Conservation (phyloP, 108 stramenopile species). For the Cyclotella cryptica region DNA sequence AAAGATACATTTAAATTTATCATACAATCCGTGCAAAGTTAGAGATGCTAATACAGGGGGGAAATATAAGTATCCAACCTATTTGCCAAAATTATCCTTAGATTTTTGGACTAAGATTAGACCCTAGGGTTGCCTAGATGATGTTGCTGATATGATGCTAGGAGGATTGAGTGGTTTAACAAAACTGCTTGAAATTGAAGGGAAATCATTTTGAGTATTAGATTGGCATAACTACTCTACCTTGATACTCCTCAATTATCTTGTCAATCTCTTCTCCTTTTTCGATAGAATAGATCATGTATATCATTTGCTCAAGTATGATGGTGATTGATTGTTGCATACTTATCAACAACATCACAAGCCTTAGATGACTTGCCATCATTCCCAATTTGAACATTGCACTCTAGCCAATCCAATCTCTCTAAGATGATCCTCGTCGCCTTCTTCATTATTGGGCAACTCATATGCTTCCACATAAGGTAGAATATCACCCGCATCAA, state of each 20-base stretch:
- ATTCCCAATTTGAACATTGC: conserved; percentile 45
- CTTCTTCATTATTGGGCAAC: conserved; percentile 10
- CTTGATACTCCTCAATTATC: conserved; percentile 44
- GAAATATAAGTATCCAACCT: no score
- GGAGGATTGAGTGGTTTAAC: no score
- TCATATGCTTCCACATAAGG: conserved; percentile 26
- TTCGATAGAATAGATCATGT: conserved; percentile 54
- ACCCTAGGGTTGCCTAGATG: no score
- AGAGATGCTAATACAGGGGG: no score
- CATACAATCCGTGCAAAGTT: no score
- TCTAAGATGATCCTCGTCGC: not conserved
- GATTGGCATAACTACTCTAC: conserved; percentile 12
- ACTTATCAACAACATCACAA: not conserved
- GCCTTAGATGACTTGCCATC: conserved; percentile 22
- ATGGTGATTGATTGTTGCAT: conserved; percentile 3
- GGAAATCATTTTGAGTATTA: no score
- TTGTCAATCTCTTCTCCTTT: conserved; percentile 36
- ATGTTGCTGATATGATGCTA: no score
- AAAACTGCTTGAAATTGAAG: no score
- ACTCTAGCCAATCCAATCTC: conserved; percentile 13
- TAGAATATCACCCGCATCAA: conserved; percentile 48
- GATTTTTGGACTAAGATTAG: no score
- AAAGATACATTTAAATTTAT: no score
- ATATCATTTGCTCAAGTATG: conserved; percentile 71
- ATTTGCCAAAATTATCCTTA: no score